A percentile compares a stretch with the other conserved stretches of the same genome.
These are phyloP conservation scores for Skeletonema tropicum DNA, from an alignment of 108 stramenopile species.

Conservation along the genomic window DNA sequence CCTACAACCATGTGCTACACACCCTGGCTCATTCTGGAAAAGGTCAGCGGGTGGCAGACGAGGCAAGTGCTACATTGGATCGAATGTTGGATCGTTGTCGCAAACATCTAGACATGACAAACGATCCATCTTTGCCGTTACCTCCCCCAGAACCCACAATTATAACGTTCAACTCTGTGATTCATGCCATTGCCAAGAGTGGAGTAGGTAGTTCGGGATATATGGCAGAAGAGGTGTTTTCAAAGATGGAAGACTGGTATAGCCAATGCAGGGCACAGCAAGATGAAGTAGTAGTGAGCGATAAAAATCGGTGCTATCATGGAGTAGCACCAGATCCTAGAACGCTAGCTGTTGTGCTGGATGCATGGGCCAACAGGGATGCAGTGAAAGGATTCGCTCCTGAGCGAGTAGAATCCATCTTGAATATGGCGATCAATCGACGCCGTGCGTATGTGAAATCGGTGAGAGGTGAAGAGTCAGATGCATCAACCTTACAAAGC, in stretches of 20 bases:
- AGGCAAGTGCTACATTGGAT: conserved; percentile 22
- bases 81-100: conserved; percentile 41
- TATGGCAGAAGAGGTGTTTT: conserved; percentile 44
- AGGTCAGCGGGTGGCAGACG: conserved; percentile 8
- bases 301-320: conserved; percentile 3
- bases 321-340: conserved; percentile 45
- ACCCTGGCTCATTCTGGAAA: conserved; percentile 33
- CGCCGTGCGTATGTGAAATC: conserved; percentile 30
- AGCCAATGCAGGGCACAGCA: conserved; percentile 18
- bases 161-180: conserved; percentile 58
- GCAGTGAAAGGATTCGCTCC: conserved; percentile 22
- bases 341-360: conserved; percentile 51
- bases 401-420: conserved; percentile 31
- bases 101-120: neutral
- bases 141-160: conserved; percentile 50
- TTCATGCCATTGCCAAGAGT: conserved; percentile 63
- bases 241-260: conserved; percentile 50
- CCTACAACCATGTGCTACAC: conserved; percentile 38
- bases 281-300: neutral
- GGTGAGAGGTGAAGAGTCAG: conserved; percentile 8
- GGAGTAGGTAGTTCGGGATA: conserved; percentile 42
- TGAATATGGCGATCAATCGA: conserved; percentile 19
- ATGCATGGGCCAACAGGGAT: conserved; percentile 49
- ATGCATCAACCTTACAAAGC: neutral
- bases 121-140: neutral